Conservation (phyloP, 106 monocot genomes). For the Acanthochlamys bracteata region DNA sequence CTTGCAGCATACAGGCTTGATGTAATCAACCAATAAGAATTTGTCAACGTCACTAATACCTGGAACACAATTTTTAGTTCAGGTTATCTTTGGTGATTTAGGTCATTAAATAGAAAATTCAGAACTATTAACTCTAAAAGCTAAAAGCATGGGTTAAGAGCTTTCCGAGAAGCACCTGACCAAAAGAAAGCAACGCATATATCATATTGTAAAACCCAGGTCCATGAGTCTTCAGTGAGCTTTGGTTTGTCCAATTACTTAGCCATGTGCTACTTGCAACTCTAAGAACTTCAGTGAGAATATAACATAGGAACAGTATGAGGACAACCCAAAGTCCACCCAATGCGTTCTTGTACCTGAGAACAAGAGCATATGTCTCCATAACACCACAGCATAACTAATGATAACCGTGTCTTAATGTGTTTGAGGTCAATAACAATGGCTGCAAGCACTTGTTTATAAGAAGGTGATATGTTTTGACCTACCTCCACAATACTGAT, state of each 20-base stretch:
- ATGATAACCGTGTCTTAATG: no score
- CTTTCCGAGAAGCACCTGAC: slow-evolving; percentile 49
- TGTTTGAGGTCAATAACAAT: no score
- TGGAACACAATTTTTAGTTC: slow-evolving; percentile 19
- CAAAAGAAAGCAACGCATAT: slow-evolving; percentile 71
- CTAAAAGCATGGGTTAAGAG: neutral
- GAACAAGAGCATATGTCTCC: slow-evolving; percentile 12
- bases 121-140: neutral
- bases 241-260: slow-evolving; percentile 85
- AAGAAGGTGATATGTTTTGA: no score
- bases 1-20: slow-evolving; percentile 93
- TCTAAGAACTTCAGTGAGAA: slow-evolving; percentile 69
- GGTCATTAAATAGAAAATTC: neutral
- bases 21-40: slow-evolving; percentile 87
- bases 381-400: no score
- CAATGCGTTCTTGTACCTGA: slow-evolving; percentile 86
- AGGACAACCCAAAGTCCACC: slow-evolving; percentile 92
- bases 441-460: no score
- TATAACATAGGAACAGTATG: slow-evolving; percentile 62
- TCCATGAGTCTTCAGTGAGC: slow-evolving; percentile 54
- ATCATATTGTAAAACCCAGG: slow-evolving; percentile 81
- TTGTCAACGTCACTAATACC: slow-evolving; percentile 69
- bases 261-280: slow-evolving; percentile 97
- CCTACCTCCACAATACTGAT: no score
- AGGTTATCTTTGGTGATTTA: no score